Base-by-base conservation (phyloP, 2,329 filamentous ascomycete species). In the Verticillium dahliae region DNA sequence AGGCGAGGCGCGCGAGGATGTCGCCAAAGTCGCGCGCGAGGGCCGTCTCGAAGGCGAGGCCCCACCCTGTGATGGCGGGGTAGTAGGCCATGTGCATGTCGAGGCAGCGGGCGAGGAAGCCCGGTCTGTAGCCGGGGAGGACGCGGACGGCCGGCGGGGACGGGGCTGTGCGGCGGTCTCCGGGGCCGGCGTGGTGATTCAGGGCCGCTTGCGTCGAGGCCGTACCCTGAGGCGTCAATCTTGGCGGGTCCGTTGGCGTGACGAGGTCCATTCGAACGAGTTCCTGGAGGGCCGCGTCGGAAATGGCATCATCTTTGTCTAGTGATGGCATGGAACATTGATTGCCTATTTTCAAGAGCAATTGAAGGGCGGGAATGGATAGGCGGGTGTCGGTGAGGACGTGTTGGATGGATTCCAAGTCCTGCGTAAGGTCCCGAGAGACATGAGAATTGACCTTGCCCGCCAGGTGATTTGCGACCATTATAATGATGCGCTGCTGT, bases 61-160 rank as follows among this genome's bases (percentile, higher is more conserved):
- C 71, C 65, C 69, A 71, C 18, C 62, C 62, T 52, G 61, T 34
- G 3, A 52, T 15, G 11, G 41, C 52, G 54, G 55, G 61, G 62
- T 72, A 73, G 60, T 60, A 69, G 35, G 61, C 60, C 62, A 71
- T 60, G 62, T 72, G 69, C 67, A 73, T 70, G 56, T 70, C 66
- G 9, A 74, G 60, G 3, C 63, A 63, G 35, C 67, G 65, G 50
- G 65, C 68, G n/a, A 72, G 64, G 18, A 74, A 62, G 5, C 67
- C 67, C 2, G 68, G 70, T 2, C 62, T 64, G 64, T 73, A 73
- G 56, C 71, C 72, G 0, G 66, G 54, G n/a, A 66, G 56, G 58
- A 73, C 69, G 9, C 58, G 58, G 31, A 59, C 6, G 39, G 31
- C 34, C 6, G 39, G 14, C 57, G 15, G 41, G 15, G 58, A 10